A percentile compares a stretch with the other conserved stretches of the same genome.
Conservation (phyloP, 139 green algal species). For the Pleodorina starrii region DNA sequence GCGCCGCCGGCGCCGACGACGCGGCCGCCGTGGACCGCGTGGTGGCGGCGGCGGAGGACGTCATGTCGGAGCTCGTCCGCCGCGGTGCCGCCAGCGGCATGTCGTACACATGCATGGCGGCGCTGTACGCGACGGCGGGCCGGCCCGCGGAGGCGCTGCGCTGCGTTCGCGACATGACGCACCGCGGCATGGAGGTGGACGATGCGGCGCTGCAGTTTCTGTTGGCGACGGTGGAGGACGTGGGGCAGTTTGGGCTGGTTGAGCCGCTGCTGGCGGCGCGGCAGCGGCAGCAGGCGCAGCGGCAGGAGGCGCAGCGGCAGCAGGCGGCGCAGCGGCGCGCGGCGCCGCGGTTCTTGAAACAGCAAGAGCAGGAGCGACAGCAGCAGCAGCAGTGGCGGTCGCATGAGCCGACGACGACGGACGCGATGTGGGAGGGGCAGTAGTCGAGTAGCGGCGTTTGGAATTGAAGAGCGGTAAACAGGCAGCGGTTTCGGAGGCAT, state of each 20-base stretch:
- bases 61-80: slow-evolving; percentile 13
- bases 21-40: not conserved
- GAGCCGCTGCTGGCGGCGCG: not conserved
- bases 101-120: slow-evolving; percentile 7
- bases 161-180: not conserved
- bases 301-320: not conserved
- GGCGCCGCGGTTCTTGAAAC: too few species aligned
- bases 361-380: not conserved
- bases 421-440: too few species aligned
- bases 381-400: not conserved
- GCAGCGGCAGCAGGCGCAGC: not conserved
- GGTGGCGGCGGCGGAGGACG: not conserved
- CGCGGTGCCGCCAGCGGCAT: not conserved
- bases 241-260: not conserved
- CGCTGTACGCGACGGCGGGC: slow-evolving; percentile 61
- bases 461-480: too few species aligned
- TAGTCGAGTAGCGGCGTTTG: too few species aligned
- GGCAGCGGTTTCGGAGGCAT: too few species aligned
- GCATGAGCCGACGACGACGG: too few species aligned
- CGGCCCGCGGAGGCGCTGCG: slow-evolving; percentile 3
- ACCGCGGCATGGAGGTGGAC: not conserved
- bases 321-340: not conserved
- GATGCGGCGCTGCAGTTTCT: not conserved
- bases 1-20: not conserved
- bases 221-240: not conserved